Evolutionary conservation across 192 early-diverging fungal species (phyloP), one percentile per base, ranked within the genome.

Genomic region (Kappamyces sp.): DNA sequence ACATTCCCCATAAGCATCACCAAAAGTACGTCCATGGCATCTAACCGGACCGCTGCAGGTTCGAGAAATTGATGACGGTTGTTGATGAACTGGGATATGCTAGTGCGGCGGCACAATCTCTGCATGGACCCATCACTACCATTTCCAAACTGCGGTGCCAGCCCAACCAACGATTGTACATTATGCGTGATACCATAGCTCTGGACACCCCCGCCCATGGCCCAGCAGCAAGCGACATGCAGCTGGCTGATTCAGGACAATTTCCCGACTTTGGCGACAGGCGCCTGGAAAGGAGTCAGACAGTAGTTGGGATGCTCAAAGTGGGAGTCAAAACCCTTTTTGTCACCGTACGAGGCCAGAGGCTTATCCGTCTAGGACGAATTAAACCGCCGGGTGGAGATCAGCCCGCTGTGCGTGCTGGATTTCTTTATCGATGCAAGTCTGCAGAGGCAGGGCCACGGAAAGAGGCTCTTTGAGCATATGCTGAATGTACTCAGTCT

Each of bases 341-440:
- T 62, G 64, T 74, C 2, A 51, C 60, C 38, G 74, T 74, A 38
- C 39, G 64, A 12, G 3, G 34, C 8, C 31, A 5, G 44, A 15
- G 23, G 37, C 37, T 15, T 2, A 42, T 31, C 41, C 2, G 4
- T 10, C n/a, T 5, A 74, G 71, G 77, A 75, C 58, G 71, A 64
- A 40, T 50, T 39, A 34, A 66, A 66, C 2, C 10, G 71, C 23
- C 71, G 68, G 8, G 32, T 61, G 23, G 70, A 75, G 42, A 66
- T 73, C 7, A 65, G 49, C 7, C 73, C 74, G 38, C 62, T 79
- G 1, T 79, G 77, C 44, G 74, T 79, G 13, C 46, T 79, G 37
- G 77, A 79, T 54, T 77, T 79, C 58, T 79, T 77, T 49, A 60
- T 79, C 3, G 66, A 69, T 34, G 77, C 74, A 36, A 23, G 49